These are phyloP conservation scores for Pythium phragmiticola DNA, from an alignment of 352 stramenopile species.

Conservation along the genomic window DNA sequence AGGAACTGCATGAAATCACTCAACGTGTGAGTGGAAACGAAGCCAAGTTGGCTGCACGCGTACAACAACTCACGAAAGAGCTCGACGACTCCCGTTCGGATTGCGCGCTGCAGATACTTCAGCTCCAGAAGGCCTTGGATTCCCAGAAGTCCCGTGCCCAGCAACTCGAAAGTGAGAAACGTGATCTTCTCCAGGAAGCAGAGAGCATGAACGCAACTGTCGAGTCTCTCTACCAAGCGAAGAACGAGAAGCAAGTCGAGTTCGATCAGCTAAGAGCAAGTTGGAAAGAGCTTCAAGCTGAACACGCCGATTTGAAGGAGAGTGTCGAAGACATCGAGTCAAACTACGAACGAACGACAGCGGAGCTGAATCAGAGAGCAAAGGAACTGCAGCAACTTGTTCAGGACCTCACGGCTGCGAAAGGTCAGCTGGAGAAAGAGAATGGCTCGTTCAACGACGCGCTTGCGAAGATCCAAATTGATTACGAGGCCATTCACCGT, in stretches of 20 bases:
- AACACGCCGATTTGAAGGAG: slow-evolving; percentile 61
- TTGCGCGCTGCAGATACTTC: slow-evolving; percentile 46
- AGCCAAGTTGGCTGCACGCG: slow-evolving; percentile 37
- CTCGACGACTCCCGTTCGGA: slow-evolving; percentile 39
- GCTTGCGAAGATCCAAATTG: slow-evolving; percentile 23
- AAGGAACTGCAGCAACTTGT: slow-evolving; percentile 34
- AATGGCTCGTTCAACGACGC: slow-evolving; percentile 18
- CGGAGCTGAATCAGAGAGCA: slow-evolving; percentile 34
- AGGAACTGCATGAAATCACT: slow-evolving; percentile 55
- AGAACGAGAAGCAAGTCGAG: slow-evolving; percentile 58
- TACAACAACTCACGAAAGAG: slow-evolving; percentile 51
- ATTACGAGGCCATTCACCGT: slow-evolving; percentile 29
- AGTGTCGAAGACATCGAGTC: slow-evolving; percentile 44
- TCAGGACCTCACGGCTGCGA: slow-evolving; percentile 21
- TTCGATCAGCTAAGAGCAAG: slow-evolving; percentile 50
- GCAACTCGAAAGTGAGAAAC: slow-evolving; percentile 62
- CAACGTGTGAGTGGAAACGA: slow-evolving; percentile 38
- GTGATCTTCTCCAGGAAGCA: slow-evolving; percentile 62
- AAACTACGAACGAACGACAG: slow-evolving; percentile 35
- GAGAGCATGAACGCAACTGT: slow-evolving; percentile 57
- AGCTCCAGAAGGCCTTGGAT: slow-evolving; percentile 61
- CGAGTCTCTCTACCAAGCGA: slow-evolving; percentile 48
- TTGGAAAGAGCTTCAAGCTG: slow-evolving; percentile 48
- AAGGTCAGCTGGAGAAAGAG: slow-evolving; percentile 25
- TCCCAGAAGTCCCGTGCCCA: slow-evolving; percentile 38